phyloP scores from a whole-genome alignment of 495 filamentous ascomycete species.

The Clavariopsis aquatica region DNA sequence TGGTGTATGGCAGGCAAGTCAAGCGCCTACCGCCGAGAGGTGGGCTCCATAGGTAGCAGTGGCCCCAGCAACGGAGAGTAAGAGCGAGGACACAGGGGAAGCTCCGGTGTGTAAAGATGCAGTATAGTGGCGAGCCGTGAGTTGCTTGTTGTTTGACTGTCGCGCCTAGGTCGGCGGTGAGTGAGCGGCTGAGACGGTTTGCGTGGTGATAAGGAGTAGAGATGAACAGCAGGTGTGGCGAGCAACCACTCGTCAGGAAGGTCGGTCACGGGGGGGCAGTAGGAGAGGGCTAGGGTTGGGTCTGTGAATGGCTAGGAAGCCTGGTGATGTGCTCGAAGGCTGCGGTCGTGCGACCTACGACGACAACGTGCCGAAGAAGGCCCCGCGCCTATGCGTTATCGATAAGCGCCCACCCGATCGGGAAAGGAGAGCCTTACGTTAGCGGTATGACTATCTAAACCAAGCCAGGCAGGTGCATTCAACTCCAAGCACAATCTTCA shows the following conservation, averaged over 20 bases:
- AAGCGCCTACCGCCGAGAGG: constrained; percentile 26
- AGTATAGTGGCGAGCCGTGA: neutral
- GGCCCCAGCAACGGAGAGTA: neutral
- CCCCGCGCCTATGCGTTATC: neutral
- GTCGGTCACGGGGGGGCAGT: constrained; percentile 16
- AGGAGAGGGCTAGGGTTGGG: constrained; percentile 5
- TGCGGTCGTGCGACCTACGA: neutral
- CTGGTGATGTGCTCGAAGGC: constrained; percentile 11
- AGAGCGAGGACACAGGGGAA: neutral
- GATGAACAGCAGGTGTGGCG: constrained; percentile 18
- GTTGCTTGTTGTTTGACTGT: neutral
- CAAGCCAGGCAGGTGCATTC: neutral
- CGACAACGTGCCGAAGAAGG: neutral
- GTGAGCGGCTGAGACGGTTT: neutral
- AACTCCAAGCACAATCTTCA: neutral
- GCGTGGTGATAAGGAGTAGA: neutral
- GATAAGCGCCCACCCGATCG: neutral
- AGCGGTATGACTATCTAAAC: neutral
- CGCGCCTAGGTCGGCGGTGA: neutral
- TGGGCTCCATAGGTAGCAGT: constrained; percentile 3
- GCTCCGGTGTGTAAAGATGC: neutral
- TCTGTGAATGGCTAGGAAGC: neutral
- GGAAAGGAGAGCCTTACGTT: neutral
- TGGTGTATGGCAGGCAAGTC: constrained; percentile 15
- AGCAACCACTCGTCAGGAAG: constrained; percentile 20